Evolutionary conservation across 495 filamentous ascomycete genomes (phyloP).

Genomic region (Pyronema omphalodes): DNA sequence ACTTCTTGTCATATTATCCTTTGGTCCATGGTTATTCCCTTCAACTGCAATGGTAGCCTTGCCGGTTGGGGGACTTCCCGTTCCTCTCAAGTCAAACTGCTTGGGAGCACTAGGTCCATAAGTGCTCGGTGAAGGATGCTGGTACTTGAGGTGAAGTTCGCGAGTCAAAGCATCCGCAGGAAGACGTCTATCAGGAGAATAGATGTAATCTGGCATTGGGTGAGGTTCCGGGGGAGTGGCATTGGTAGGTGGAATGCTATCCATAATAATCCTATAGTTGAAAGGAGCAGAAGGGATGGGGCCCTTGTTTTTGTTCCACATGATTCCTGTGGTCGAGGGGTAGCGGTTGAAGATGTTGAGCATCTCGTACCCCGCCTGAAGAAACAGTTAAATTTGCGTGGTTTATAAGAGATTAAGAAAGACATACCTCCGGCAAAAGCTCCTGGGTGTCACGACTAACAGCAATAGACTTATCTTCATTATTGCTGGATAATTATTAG

Average conservation of each 20-base stretch:
- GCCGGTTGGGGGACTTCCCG: no score
- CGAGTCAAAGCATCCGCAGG: no score
- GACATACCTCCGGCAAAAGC: constrained; percentile 7
- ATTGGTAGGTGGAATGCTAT: neutral
- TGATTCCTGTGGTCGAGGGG: neutral
- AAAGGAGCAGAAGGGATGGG: neutral
- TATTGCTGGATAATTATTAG: constrained; percentile 11
- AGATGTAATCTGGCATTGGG: no score
- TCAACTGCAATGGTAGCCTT: no score
- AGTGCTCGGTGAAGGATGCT: no score
- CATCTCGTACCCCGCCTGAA: neutral
- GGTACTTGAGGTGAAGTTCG: no score
- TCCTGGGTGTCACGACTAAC: constrained; percentile 17
- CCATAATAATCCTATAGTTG: neutral
- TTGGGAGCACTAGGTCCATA: no score
- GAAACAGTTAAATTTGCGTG: neutral
- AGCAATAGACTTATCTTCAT: constrained; percentile 16
- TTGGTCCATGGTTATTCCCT: no score
- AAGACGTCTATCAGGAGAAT: no score
- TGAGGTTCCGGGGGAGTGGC: no score
- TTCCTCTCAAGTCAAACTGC: no score
- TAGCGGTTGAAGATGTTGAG: neutral
- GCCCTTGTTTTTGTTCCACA: neutral
- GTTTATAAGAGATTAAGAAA: neutral
- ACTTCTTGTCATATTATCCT: no score